These are phyloP conservation scores for Eragrostis nindensis DNA, from an alignment of 176 grass and related monocot species.

Conservation along the genomic window DNA sequence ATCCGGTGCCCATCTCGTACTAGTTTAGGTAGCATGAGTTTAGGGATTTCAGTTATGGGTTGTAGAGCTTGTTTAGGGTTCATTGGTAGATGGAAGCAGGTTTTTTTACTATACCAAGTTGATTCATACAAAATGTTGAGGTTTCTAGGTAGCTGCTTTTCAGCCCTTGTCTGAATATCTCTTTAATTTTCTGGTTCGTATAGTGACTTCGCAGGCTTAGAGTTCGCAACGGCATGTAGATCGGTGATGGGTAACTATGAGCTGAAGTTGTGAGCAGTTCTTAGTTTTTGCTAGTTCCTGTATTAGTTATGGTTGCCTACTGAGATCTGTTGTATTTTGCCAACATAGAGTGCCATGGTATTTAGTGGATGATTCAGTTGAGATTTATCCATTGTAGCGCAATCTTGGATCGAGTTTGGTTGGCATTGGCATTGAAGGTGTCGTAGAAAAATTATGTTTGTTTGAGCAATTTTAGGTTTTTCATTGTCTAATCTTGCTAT, in stretches of 20 bases:
- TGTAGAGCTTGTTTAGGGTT: conserved; percentile 23
- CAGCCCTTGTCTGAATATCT: not conserved
- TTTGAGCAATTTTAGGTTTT: conserved; percentile 1
- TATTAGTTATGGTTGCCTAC: conserved; percentile 14
- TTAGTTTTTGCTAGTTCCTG: conserved; percentile 29
- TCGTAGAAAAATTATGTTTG: conserved; percentile 14
- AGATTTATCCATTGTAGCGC: conserved; percentile 6
- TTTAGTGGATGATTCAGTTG: conserved; percentile 2
- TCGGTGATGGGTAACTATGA: conserved; percentile 10
- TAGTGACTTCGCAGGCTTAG: conserved; percentile 16
- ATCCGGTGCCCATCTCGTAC: conserved; percentile 24
- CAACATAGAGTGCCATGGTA: conserved; percentile 20
- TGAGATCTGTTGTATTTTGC: conserved; percentile 2
- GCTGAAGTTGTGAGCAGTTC: not conserved
- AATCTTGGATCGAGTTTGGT: not conserved
- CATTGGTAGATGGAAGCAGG: not conserved
- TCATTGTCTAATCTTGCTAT: not conserved
- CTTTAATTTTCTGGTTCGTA: not conserved
- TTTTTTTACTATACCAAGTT: not conserved
- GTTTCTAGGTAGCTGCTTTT: not conserved
- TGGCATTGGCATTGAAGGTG: not conserved
- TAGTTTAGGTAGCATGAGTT: conserved; percentile 16
- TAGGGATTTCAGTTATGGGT: not conserved
- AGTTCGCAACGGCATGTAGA: conserved; percentile 26
- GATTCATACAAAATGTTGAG: conserved; percentile 9